phyloP scores from a whole-genome alignment of 805 yeast species.

The Pichia kluyveri region DNA sequence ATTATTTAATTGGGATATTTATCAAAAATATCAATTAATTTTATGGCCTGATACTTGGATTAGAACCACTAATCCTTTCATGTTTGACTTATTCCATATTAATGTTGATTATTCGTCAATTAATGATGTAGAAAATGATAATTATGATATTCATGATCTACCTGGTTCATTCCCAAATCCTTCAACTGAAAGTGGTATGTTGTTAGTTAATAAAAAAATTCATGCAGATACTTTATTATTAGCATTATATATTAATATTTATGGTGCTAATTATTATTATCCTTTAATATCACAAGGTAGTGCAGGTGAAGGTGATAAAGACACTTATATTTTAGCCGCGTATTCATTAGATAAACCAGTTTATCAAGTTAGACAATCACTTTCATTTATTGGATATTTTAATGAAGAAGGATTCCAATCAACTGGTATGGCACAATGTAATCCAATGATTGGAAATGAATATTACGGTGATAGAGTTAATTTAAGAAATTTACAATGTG shows the following conservation, averaged over 20 bases:
- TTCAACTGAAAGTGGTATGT: constrained; percentile 62
- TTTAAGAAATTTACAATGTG: constrained; percentile 8
- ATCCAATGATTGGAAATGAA: constrained; percentile 31
- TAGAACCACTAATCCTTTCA: constrained; percentile 54
- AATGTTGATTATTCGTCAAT: constrained; percentile 6
- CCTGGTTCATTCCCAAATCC: constrained; percentile 60
- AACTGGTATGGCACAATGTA: constrained; percentile 36
- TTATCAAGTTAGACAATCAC: constrained; percentile 43
- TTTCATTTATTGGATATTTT: constrained; percentile 44
- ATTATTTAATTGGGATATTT: constrained; percentile 37
- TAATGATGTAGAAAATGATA: constrained; percentile 7
- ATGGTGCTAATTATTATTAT: constrained; percentile 58
- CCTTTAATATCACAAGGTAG: constrained; percentile 61
- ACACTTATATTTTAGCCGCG: constrained; percentile 67
- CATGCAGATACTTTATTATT: constrained; percentile 49
- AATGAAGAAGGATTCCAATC: constrained; percentile 27
- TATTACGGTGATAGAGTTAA: constrained; percentile 7
- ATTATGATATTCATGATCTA: constrained; percentile 48
- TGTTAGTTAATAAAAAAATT: constrained; percentile 46
- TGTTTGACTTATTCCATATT: constrained; percentile 28
- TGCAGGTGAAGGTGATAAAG: constrained; percentile 76
- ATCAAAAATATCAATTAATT: constrained; percentile 34
- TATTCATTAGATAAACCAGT: constrained; percentile 24
- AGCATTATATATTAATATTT: constrained; percentile 53
- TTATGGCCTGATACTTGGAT: constrained; percentile 71